Base-by-base conservation (phyloP, 2,329 filamentous ascomycete species). In the Xylaria sp. region DNA sequence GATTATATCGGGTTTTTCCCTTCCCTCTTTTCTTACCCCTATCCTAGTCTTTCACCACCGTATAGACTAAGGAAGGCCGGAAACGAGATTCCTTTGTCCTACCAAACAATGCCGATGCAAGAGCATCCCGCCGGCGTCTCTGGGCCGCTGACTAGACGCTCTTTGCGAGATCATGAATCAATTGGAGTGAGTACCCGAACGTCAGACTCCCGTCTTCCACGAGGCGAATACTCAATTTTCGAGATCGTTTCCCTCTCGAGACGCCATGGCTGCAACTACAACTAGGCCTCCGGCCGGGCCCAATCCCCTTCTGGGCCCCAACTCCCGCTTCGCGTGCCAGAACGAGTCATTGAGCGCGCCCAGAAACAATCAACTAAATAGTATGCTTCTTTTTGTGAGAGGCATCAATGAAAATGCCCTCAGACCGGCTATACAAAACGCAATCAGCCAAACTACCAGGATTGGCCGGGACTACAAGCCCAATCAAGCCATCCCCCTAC, bases 281-380 rank as follows among this genome's bases (percentile, higher is more conserved):
- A 8, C 28, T 32, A 28, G 6, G 15, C 15, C 28, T 15, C 5
- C 13, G 13, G 46, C 25, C 25, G 46, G 20, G 45, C 3, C 45
- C 12, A 48, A 48, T 25, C 9, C 45, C 45, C 45, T 43, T 3
- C 41, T 50, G 12, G 46, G 23, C 46, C 23, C 13, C 46, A 3
- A 25, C 23, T 30, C 46, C 25, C 46, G 46, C 20, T 48, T 25
- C 25, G 20, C 45, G 9, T 15, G 2, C 32, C 4, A 4, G 15
- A 2, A 28, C 13, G 15, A 10, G 2, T 2, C 0, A n/a, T n/a
- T 1, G 18, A 13, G 18, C 18, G 15, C 3, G 15, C 1, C 23
- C 7, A 7, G 10, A 8, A 25, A 32, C n/a, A 3, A 58, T 3
- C 18, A 45, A 10, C 39, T 20, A 13, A 4, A 0, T 13, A 58